Conservation (phyloP, 768 basidiomycete species). For the Pisolithus marmoratus region DNA sequence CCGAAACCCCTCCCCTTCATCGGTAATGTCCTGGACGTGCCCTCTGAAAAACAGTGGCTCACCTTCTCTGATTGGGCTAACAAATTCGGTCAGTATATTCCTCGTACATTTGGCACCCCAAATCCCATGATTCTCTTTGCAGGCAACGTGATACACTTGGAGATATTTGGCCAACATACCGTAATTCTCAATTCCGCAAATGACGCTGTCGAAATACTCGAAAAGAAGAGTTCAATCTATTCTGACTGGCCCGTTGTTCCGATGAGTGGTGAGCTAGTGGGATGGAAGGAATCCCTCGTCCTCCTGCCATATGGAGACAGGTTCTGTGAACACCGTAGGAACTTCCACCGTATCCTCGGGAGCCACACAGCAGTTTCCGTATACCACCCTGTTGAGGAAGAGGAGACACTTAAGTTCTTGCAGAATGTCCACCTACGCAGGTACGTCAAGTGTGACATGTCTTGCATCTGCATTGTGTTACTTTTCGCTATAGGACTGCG, state of each 20-base stretch:
- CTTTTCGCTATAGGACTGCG: background rate
- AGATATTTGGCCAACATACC: slow-evolving; percentile 38
- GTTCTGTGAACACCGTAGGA: slow-evolving; percentile 1
- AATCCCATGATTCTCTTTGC: background rate
- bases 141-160: background rate
- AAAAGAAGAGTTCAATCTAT: slow-evolving; percentile 46
- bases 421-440: slow-evolving; percentile 41
- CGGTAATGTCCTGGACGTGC: slow-evolving; percentile 38
- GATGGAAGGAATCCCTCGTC: background rate
- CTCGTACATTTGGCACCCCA: background rate
- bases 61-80: slow-evolving; percentile 32
- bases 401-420: slow-evolving; percentile 44
- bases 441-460: slow-evolving; percentile 24
- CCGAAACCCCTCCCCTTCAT: slow-evolving; percentile 31
- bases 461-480: background rate
- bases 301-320: background rate
- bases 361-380: slow-evolving; percentile 6
- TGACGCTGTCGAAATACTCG: slow-evolving; percentile 43
- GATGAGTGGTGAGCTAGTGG: slow-evolving; percentile 4
- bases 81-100: slow-evolving; percentile 34
- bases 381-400: slow-evolving; percentile 41
- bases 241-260: slow-evolving; percentile 19
- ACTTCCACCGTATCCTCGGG: slow-evolving; percentile 1
- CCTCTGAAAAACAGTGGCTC: slow-evolving; percentile 31
- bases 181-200: slow-evolving; percentile 43